phyloP scores from a whole-genome alignment of 768 basidiomycete genomes.

The Multifurca ochricompacta region DNA sequence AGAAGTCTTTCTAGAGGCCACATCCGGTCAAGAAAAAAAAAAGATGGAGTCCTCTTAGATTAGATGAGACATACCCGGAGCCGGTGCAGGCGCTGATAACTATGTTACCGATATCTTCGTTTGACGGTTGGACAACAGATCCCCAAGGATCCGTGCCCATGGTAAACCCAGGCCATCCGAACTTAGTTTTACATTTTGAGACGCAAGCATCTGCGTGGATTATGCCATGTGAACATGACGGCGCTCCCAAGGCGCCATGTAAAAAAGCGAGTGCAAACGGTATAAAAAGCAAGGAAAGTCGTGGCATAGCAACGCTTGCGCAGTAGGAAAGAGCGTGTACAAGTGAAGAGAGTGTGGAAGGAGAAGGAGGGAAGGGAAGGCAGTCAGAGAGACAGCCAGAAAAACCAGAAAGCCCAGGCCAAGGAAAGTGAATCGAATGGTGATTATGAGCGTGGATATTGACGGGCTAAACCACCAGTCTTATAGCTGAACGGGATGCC shows the following conservation, averaged over 20 bases:
- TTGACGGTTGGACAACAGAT: conserved; percentile 35
- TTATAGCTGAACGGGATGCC: not conserved
- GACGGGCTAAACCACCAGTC: not conserved
- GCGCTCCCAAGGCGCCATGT: conserved; percentile 11
- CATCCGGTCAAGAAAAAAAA: not conserved
- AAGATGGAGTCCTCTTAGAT: not conserved
- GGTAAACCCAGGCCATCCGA: conserved; percentile 33
- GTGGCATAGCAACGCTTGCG: conserved; percentile 20
- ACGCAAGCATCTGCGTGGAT: conserved; percentile 1
- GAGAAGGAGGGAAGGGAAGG: conserved; percentile 18
- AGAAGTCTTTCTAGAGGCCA: not conserved
- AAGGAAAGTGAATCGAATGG: conserved; percentile 21
- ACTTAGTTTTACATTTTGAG: conserved; percentile 13
- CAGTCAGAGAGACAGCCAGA: conserved; percentile 24
- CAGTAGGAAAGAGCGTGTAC: conserved; percentile 18
- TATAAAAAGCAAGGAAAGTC: conserved; percentile 25
- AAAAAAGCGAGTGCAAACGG: conserved; percentile 18
- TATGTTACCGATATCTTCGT: conserved; percentile 30
- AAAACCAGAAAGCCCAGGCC: conserved; percentile 6
- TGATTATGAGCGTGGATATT: conserved; percentile 1
- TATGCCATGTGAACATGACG: not conserved
- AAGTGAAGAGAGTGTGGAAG: conserved; percentile 16
- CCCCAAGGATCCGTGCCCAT: conserved; percentile 55
- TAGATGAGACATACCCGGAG: conserved; percentile 9
- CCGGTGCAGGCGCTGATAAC: conserved; percentile 40